These are phyloP conservation scores for Daldinia bambusicola DNA, from an alignment of 495 filamentous ascomycete species.

Conservation along the genomic window DNA sequence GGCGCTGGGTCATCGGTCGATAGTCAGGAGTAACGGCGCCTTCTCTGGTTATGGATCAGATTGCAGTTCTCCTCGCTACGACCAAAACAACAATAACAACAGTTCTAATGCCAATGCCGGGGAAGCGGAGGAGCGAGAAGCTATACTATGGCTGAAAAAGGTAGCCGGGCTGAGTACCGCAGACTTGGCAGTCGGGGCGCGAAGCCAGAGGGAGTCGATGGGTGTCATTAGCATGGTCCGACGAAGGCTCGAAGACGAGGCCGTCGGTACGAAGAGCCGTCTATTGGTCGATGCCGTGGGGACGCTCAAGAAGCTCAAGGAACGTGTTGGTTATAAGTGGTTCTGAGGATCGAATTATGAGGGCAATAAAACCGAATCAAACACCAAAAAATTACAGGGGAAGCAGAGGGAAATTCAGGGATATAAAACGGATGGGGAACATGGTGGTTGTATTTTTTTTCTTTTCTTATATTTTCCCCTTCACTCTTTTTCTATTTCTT, in stretches of 20 bases:
- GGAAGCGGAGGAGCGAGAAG: constrained; percentile 39
- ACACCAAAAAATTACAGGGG: constrained; percentile 1
- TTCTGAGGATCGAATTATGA: constrained; percentile 44
- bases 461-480: constrained; percentile 24
- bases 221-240: constrained; percentile 55
- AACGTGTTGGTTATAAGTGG: constrained; percentile 49
- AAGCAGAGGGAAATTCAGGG: not conserved
- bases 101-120: constrained; percentile 41
- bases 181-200: constrained; percentile 46
- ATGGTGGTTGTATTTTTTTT: constrained; percentile 33
- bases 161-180: constrained; percentile 31
- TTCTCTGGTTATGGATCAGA: constrained; percentile 25
- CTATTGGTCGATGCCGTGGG: constrained; percentile 58
- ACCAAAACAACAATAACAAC: constrained; percentile 9
- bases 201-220: constrained; percentile 48
- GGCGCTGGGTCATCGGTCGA: constrained; percentile 52
- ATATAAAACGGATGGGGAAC: constrained; percentile 22
- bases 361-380: not conserved
- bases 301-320: constrained; percentile 58
- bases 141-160: constrained; percentile 43
- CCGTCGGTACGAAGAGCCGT: constrained; percentile 50
- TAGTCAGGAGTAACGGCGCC: constrained; percentile 16
- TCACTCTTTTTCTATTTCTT: constrained; percentile 22
- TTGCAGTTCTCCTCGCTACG: constrained; percentile 8
- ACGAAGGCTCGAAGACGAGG: constrained; percentile 54